phyloP scores from a whole-genome alignment of 345 rosid species.

The Iberis pinnata region DNA sequence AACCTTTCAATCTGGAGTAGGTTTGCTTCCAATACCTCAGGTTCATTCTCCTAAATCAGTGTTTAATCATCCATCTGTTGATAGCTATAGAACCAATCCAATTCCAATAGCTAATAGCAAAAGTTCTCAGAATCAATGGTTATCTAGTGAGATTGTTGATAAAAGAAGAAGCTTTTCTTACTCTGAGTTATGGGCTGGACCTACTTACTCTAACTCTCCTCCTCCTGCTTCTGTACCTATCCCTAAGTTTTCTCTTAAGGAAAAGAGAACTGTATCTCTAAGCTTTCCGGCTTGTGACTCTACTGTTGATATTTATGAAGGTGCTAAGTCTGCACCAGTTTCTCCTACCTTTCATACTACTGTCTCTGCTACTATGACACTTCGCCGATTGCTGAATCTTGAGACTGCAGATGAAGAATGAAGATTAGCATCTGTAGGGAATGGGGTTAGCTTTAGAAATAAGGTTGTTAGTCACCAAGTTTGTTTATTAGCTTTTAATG shows the following conservation, averaged over 20 bases:
- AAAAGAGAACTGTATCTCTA: conserved; percentile 57
- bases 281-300: conserved; percentile 41
- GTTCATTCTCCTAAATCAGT: conserved; percentile 19
- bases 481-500: conserved; percentile 28
- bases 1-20: conserved; percentile 64
- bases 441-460: conserved; percentile 40
- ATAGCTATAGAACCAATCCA: conserved; percentile 39
- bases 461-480: conserved; percentile 38
- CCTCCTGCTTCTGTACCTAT: conserved; percentile 90
- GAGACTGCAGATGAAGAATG: conserved; percentile 58
- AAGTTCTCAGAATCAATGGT: conserved; percentile 26
- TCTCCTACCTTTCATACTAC: conserved; percentile 64
- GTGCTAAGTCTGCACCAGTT: conserved; percentile 77
- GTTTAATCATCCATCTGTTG: conserved; percentile 12
- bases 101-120: conserved; percentile 39
- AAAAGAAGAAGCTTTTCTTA: conserved; percentile 37
- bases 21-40: conserved; percentile 57
- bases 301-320: conserved; percentile 35
- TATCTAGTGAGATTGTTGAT: conserved; percentile 19
- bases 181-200: conserved; percentile 96
- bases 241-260: conserved; percentile 69
- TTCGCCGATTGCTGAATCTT: conserved; percentile 94
- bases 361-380: conserved; percentile 74
- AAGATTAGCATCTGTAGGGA: conserved; percentile 31
- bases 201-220: conserved; percentile 93